phyloP scores from a whole-genome alignment of 176 grass and related monocot species.

The Puya raimondii region DNA sequence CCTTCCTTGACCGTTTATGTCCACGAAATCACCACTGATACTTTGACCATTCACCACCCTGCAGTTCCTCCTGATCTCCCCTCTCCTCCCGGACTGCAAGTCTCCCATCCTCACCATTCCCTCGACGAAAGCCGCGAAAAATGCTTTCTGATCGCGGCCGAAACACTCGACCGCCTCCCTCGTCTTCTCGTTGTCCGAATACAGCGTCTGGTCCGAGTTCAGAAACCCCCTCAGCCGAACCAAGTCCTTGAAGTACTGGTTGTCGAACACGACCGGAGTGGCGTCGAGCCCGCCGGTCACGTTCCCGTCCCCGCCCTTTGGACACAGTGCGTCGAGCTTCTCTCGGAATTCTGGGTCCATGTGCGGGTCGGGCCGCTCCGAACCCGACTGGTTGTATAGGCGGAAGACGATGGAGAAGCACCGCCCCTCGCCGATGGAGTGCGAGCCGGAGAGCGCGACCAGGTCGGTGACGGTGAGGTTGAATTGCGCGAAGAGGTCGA shows the following conservation, averaged over 20 bases:
- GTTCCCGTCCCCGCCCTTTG: conserved; percentile 37
- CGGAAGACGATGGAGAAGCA: conserved; percentile 91
- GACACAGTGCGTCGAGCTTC: conserved; percentile 56
- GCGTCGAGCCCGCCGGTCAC: conserved; percentile 58
- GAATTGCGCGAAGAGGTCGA: conserved; percentile 53
- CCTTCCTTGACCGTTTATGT: not conserved
- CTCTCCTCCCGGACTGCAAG: conserved; percentile 53
- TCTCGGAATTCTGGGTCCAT: conserved; percentile 52
- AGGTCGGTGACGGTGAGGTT: conserved; percentile 65
- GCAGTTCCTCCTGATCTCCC: conserved; percentile 74
- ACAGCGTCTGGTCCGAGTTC: conserved; percentile 91
- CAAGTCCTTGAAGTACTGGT: conserved; percentile 93
- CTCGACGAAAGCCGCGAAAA: conserved; percentile 63
- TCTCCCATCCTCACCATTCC: conserved; percentile 94
- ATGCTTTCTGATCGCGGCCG: conserved; percentile 47
- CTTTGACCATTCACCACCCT: conserved; percentile 43
- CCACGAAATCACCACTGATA: not conserved
- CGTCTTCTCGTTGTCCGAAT: conserved; percentile 51
- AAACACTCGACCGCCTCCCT: conserved; percentile 29
- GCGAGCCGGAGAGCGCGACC: conserved; percentile 80
- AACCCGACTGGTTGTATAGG: conserved; percentile 92
- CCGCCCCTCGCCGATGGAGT: conserved; percentile 72
- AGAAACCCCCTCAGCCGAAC: conserved; percentile 66
- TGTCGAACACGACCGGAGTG: conserved; percentile 74
- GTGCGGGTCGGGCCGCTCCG: conserved; percentile 67